Conservation (phyloP, 768 basidiomycete species). For the Leccinum uliginosum region DNA sequence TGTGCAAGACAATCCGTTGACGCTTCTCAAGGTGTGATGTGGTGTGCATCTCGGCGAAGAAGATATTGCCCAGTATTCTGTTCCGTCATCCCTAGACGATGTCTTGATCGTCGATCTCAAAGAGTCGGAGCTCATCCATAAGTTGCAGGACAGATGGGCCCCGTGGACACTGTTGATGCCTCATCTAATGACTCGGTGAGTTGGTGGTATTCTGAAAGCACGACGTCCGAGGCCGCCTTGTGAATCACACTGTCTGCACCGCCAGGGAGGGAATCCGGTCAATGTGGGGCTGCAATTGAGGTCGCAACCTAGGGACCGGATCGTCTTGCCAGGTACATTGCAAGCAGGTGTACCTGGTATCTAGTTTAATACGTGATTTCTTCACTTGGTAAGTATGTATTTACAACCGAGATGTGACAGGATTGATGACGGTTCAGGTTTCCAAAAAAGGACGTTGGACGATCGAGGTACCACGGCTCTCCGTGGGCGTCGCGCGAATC, state of each 20-base stretch:
- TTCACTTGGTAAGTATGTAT: background rate
- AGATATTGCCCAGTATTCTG: constrained; percentile 51
- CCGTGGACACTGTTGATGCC: constrained; percentile 3
- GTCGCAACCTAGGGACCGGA: constrained; percentile 51
- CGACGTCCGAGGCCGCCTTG: constrained; percentile 60
- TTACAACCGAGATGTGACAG: background rate
- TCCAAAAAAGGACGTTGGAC: constrained; percentile 48
- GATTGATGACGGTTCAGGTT: constrained; percentile 18
- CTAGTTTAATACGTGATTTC: constrained; percentile 49
- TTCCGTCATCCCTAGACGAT: constrained; percentile 55
- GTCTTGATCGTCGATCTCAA: constrained; percentile 58
- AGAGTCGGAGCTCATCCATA: constrained; percentile 62
- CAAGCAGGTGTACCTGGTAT: constrained; percentile 43
- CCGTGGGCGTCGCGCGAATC: constrained; percentile 37
- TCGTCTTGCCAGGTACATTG: constrained; percentile 62
- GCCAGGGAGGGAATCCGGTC: too few relatives aligned
- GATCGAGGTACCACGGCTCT: constrained; percentile 57
- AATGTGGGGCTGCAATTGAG: constrained; percentile 52
- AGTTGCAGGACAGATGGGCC: constrained; percentile 22
- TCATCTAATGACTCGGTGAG: constrained; percentile 56
- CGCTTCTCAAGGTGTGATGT: too few relatives aligned
- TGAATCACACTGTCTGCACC: constrained; percentile 67
- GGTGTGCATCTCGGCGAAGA: too few relatives aligned
- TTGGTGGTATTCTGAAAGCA: constrained; percentile 68
- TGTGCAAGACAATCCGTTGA: too few relatives aligned